A percentile compares a stretch with the other conserved stretches of the same genome.
phyloP scores from a whole-genome alignment of 2,329 filamentous ascomycete genomes.

The Apiospora arundinis region DNA sequence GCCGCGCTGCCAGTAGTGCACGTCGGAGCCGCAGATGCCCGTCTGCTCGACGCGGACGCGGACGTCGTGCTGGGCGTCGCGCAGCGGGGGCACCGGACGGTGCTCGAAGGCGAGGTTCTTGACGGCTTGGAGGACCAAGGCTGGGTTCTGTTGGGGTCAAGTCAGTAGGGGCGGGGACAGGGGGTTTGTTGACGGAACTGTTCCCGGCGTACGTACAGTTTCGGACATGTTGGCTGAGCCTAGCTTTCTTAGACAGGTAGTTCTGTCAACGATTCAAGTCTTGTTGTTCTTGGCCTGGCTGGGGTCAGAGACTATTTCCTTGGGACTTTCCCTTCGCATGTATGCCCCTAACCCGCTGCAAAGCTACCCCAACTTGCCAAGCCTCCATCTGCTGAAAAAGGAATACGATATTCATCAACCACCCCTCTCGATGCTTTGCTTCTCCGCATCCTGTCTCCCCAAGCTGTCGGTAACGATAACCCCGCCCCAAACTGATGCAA shows the following conservation, averaged over 20 bases:
- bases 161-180: background rate
- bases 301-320: no score
- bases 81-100: slow-evolving; percentile 46
- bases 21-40: slow-evolving; percentile 55
- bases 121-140: slow-evolving; percentile 54
- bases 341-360: background rate
- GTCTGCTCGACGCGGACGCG: slow-evolving; percentile 52
- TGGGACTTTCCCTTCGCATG: no score
- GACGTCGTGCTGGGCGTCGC: slow-evolving; percentile 48
- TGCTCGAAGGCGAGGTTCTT: slow-evolving; percentile 53
- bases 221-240: background rate
- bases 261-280: background rate
- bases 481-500: no score
- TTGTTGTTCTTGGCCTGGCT: no score
- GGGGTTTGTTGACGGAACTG: background rate
- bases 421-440: background rate
- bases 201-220: background rate
- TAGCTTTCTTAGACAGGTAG: background rate
- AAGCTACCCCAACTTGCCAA: background rate
- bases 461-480: no score
- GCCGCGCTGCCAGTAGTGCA: slow-evolving; percentile 54
- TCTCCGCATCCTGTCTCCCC: background rate
- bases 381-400: background rate
- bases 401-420: background rate
- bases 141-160: slow-evolving; percentile 44